These are phyloP conservation scores for Trichosporon inkin DNA, from an alignment of 1,284 basidiomycete genomes.

Conservation along the genomic window DNA sequence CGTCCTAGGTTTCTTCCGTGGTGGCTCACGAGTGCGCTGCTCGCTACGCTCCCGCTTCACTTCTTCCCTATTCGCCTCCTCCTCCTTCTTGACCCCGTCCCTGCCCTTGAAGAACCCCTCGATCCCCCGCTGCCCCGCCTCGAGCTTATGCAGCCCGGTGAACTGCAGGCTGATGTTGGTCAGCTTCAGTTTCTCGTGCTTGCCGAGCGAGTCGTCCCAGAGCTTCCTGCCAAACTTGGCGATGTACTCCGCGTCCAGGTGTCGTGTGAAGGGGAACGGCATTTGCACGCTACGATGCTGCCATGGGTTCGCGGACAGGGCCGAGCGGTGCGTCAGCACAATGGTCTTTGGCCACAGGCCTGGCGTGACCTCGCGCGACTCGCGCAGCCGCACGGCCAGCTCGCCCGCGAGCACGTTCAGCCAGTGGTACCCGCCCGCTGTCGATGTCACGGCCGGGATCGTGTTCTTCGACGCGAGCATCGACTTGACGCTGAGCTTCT, in stretches of 20 bases:
- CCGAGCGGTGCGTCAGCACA: slow-evolving; percentile 68
- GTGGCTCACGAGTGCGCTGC: neutral
- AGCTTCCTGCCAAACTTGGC: slow-evolving; percentile 73
- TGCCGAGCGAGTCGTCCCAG: slow-evolving; percentile 74
- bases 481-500: slow-evolving; percentile 76
- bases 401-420: slow-evolving; percentile 85
- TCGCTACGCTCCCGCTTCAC: neutral
- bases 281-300: slow-evolving; percentile 63
- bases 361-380: slow-evolving; percentile 67
- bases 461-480: slow-evolving; percentile 94
- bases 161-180: slow-evolving; percentile 67
- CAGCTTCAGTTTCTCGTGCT: slow-evolving; percentile 58
- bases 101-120: slow-evolving; percentile 68
- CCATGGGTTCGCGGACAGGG: slow-evolving; percentile 57
- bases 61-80: slow-evolving; percentile 8
- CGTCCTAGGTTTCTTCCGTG: neutral
- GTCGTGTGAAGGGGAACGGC: slow-evolving; percentile 71
- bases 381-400: slow-evolving; percentile 73
- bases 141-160: slow-evolving; percentile 71
- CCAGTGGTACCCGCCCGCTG: slow-evolving; percentile 79
- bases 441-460: slow-evolving; percentile 66
- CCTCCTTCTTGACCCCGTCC: neutral
- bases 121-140: slow-evolving; percentile 78
- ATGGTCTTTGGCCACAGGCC: slow-evolving; percentile 90
- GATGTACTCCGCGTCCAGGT: slow-evolving; percentile 72